phyloP scores from a whole-genome alignment of 768 basidiomycete genomes.

The Trichaptum fuscoviolaceum region DNA sequence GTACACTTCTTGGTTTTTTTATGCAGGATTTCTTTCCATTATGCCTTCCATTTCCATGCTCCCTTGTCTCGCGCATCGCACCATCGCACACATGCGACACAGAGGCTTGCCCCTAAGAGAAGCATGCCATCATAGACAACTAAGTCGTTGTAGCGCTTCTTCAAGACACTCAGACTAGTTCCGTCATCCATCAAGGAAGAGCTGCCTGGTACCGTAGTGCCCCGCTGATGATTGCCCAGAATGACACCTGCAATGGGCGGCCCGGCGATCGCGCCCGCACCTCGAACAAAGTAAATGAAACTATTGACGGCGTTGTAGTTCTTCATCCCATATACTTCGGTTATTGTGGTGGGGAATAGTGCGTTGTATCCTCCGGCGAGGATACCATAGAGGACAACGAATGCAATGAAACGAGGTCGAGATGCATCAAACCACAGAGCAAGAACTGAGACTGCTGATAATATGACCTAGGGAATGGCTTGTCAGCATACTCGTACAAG shows the following conservation, averaged over 20 bases:
- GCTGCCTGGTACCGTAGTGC: conserved; percentile 5
- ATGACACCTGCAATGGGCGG: conserved; percentile 39
- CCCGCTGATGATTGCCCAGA: conserved; percentile 27
- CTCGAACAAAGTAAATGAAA: conserved; percentile 37
- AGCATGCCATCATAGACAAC: conserved; percentile 33
- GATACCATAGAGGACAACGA: conserved; percentile 37
- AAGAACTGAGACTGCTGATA: conserved; percentile 35
- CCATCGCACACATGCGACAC: conserved; percentile 37
- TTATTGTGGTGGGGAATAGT: conserved; percentile 37
- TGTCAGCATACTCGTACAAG: neutral
- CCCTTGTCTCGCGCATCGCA: conserved; percentile 37
- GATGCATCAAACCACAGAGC: conserved; percentile 38
- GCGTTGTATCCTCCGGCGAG: conserved; percentile 42
- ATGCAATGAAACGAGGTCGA: conserved; percentile 33
- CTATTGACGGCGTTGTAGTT: conserved; percentile 39
- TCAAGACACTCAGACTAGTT: conserved; percentile 14
- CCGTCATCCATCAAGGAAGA: conserved; percentile 1
- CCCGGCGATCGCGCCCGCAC: conserved; percentile 34
- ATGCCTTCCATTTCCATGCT: conserved; percentile 37
- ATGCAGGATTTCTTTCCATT: neutral
- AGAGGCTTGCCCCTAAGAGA: conserved; percentile 31
- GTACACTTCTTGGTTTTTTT: neutral
- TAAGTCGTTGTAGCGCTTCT: conserved; percentile 31
- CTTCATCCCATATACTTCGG: conserved; percentile 38
- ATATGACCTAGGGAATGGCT: conserved; percentile 25